Evolutionary conservation across 805 yeast genomes (phyloP).

Genomic region (Schwanniomyces occidentalis): DNA sequence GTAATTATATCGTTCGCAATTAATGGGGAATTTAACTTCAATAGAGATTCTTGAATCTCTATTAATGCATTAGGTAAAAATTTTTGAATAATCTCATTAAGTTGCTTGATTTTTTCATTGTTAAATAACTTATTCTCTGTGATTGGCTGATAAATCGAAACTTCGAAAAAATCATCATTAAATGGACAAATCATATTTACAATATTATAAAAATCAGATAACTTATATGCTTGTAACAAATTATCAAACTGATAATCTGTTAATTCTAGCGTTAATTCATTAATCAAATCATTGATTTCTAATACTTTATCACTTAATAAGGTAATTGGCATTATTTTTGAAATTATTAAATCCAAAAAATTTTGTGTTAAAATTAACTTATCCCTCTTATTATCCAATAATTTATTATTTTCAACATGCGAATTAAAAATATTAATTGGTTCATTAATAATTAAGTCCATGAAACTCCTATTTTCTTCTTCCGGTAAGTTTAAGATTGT

Average conservation of each 20-base stretch:
- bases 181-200: conserved; percentile 73
- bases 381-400: conserved; percentile 28
- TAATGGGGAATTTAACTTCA: conserved; percentile 61
- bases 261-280: conserved; percentile 37
- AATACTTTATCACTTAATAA: conserved; percentile 40
- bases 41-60: conserved; percentile 56
- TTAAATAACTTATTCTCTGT: conserved; percentile 60
- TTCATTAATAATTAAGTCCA: conserved; percentile 44
- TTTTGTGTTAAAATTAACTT: conserved; percentile 53
- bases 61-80: conserved; percentile 62
- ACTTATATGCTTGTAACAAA: conserved; percentile 52
- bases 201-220: conserved; percentile 61
- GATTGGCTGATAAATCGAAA: conserved; percentile 63
- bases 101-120: conserved; percentile 40
- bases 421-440: conserved; percentile 43
- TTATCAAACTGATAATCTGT: conserved; percentile 46
- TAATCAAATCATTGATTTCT: conserved; percentile 35
- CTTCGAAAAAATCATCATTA: conserved; percentile 57
- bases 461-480: conserved; percentile 35
- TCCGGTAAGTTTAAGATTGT: conserved; percentile 44
- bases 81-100: conserved; percentile 47
- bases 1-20: conserved; percentile 57
- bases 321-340: conserved; percentile 51
- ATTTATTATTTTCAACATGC: conserved; percentile 30
- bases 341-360: conserved; percentile 56